phyloP scores from a whole-genome alignment of 306 rosid species.

The Inga leiocalycina region DNA sequence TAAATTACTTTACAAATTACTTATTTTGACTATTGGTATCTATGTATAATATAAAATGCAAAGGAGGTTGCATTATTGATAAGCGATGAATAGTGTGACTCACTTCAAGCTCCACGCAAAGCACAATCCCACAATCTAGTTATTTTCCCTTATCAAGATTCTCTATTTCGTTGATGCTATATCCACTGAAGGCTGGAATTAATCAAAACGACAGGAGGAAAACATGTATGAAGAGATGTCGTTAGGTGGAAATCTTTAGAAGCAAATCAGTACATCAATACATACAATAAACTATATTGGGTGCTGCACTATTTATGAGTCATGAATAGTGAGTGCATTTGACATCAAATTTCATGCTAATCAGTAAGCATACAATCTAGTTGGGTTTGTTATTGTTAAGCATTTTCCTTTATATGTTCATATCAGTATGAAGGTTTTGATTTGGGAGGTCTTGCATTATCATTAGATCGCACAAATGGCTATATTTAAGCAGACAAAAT shows the following conservation, averaged over 20 bases:
- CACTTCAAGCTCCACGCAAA: neutral
- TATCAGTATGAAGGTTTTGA: neutral
- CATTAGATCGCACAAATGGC: neutral
- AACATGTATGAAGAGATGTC: neutral
- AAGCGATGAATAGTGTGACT: neutral
- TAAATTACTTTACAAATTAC: neutral
- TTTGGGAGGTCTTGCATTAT: neutral
- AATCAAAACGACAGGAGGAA: neutral
- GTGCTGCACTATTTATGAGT: neutral
- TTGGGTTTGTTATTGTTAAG: neutral
- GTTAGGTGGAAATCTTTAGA: neutral
- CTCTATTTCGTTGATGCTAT: neutral
- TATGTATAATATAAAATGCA: neutral
- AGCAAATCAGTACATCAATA: neutral
- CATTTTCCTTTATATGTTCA: neutral
- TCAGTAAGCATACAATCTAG: neutral
- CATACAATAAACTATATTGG: neutral
- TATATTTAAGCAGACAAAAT: neutral
- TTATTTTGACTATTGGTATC: neutral
- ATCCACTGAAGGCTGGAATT: neutral
- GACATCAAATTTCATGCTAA: neutral
- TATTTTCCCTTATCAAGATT: neutral
- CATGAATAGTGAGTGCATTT: neutral
- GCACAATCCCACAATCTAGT: neutral
- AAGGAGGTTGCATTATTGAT: neutral